These are phyloP conservation scores for Lavandula angustifolia DNA, from an alignment of 257 asterid species.

Conservation along the genomic window DNA sequence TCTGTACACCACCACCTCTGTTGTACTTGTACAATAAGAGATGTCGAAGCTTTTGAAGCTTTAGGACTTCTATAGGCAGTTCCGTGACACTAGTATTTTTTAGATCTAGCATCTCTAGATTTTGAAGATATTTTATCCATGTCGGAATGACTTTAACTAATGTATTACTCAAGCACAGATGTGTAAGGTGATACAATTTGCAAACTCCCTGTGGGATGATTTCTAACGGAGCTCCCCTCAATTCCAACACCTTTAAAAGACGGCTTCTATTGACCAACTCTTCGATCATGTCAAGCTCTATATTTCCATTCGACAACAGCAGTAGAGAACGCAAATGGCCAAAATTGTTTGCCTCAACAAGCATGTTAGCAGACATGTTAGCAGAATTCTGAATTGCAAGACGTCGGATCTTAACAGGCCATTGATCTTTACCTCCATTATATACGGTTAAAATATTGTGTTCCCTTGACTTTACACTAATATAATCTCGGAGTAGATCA, in stretches of 20 bases:
- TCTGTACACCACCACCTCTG: background rate
- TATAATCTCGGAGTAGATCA: conserved; percentile 30
- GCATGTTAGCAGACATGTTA: too few relatives aligned
- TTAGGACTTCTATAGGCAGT: conserved; percentile 27
- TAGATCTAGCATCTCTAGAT: conserved; percentile 20
- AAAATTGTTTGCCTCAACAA: background rate
- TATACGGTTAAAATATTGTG: conserved; percentile 4
- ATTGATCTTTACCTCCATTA: background rate
- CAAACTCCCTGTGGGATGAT: conserved; percentile 32
- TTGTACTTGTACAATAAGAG: background rate
- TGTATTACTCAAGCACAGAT: conserved; percentile 17
- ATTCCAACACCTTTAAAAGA: conserved; percentile 31
- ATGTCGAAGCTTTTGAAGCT: conserved; percentile 33
- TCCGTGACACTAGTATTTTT: conserved; percentile 7
- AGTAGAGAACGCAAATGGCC: conserved; percentile 29
- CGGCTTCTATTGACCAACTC: background rate
- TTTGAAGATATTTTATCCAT: background rate
- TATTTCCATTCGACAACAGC: background rate
- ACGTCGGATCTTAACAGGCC: conserved; percentile 13
- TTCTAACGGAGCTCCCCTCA: conserved; percentile 2
- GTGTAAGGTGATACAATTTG: conserved; percentile 30
- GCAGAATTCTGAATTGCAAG: background rate
- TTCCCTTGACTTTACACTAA: conserved; percentile 19
- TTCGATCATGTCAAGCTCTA: background rate
- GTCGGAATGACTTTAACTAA: background rate